phyloP scores from a whole-genome alignment of 768 basidiomycete species.

The Asterophora lycoperdoides region DNA sequence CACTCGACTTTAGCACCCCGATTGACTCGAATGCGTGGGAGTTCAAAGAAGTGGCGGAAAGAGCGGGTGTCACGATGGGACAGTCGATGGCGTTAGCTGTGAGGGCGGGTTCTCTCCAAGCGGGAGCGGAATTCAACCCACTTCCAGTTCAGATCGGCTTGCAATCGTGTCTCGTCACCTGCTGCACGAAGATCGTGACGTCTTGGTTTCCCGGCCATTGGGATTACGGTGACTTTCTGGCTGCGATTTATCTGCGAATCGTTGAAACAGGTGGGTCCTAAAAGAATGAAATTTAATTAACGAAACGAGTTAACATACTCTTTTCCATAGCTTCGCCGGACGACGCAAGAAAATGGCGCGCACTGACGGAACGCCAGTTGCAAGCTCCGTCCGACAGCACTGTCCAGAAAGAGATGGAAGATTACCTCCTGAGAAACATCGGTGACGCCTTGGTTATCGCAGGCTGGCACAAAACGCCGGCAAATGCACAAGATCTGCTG shows the following conservation, averaged over 20 bases:
- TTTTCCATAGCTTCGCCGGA: constrained; percentile 11
- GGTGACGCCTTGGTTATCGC: constrained; percentile 22
- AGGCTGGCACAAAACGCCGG: constrained; percentile 22
- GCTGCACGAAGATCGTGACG: constrained; percentile 35
- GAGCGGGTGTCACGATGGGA: constrained; percentile 31
- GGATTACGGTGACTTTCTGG: constrained; percentile 38
- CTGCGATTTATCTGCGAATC: constrained; percentile 33
- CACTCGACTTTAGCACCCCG: constrained; percentile 25
- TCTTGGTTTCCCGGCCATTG: constrained; percentile 41
- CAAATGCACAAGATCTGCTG: constrained; percentile 4
- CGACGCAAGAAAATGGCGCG: constrained; percentile 23
- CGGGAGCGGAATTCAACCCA: constrained; percentile 26
- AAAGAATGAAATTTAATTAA: neutral
- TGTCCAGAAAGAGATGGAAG: constrained; percentile 16
- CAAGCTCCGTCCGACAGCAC: constrained; percentile 17
- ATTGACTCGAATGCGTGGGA: constrained; percentile 5
- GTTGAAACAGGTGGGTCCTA: constrained; percentile 30
- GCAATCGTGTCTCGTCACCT: constrained; percentile 37
- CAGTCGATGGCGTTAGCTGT: constrained; percentile 28
- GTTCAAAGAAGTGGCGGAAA: constrained; percentile 11
- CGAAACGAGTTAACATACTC: too few relatives aligned
- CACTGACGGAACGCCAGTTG: constrained; percentile 23
- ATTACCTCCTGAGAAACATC: constrained; percentile 9
- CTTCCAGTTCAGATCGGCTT: constrained; percentile 35
- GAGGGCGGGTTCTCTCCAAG: constrained; percentile 19